Base-by-base conservation (phyloP, 345 rosid genomes). In the Camelina laxa region DNA sequence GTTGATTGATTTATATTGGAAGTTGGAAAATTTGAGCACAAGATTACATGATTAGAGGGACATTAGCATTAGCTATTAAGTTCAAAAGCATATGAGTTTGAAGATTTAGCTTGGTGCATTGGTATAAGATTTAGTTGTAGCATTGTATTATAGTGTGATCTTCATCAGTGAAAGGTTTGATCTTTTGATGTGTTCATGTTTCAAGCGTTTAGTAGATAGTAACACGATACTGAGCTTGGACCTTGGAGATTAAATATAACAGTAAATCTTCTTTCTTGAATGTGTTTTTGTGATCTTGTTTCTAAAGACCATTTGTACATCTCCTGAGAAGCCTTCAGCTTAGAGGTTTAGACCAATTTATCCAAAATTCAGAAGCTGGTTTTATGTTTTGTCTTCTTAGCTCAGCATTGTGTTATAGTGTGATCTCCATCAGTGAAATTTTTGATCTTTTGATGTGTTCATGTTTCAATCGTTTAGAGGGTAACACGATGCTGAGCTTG, bases 141-240 rank as follows among this genome's bases (percentile, higher is more conserved):
- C 59, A 50, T 73, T 54, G 54, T 41, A 6, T 14, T 24, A 24
- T 30, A 39, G 60, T 60, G 15, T 60, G 11, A 9, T 47, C 60
- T 66, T 38, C 49, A 44, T 19, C 1, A n/a, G 31, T 42, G 31
- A 57, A 65, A 56, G 49, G 7, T 74, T 21, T 42, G 7, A 45
- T 60, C 39, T 48, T 49, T 58, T 24, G 38, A 9, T 27, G 19
- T 65, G 51, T 64, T 73, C 19, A 20, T 66, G 51, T n/a, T 35
- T 65, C 49, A 35, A 0, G 9, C 2, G 13, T 7, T 60, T 51
- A 38, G 35, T 27, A 27, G 30, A 61, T 24, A 17, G 24, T 41
- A 24, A 12, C 54, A 44, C 5, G 2, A 38, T 68, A 17, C 39
- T 68, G 14, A 44, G 6, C 21, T 30, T 39, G 36, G 72, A 51